Conservation (phyloP, 805 yeast species). For the Saccharomycopsis babjevae region DNA sequence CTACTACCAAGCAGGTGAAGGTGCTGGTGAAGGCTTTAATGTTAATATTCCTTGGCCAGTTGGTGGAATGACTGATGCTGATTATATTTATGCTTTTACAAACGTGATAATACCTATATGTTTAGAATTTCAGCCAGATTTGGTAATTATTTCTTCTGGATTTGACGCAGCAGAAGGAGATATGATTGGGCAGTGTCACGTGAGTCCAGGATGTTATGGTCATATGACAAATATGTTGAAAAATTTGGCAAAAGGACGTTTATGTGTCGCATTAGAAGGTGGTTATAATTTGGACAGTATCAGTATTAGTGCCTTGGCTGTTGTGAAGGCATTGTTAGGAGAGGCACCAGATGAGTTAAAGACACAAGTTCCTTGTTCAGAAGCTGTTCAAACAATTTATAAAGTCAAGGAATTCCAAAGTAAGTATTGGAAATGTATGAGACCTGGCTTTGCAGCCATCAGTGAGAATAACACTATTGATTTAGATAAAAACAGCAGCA, state of each 20-base stretch:
- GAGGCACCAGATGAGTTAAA: slow-evolving; percentile 85
- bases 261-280: slow-evolving; percentile 89
- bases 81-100: slow-evolving; percentile 84
- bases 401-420: slow-evolving; percentile 76
- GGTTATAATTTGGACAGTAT: slow-evolving; percentile 92
- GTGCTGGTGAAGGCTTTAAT: slow-evolving; percentile 75
- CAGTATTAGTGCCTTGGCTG: slow-evolving; percentile 82
- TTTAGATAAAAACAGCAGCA: neutral
- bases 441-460: slow-evolving; percentile 44
- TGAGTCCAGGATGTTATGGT: slow-evolving; percentile 91
- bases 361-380: slow-evolving; percentile 56
- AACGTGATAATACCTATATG: slow-evolving; percentile 82
- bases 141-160: slow-evolving; percentile 88
- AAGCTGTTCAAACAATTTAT: slow-evolving; percentile 70
- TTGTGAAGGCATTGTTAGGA: slow-evolving; percentile 82
- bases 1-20: slow-evolving; percentile 73
- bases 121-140: slow-evolving; percentile 82
- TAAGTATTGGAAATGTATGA: slow-evolving; percentile 76
- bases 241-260: slow-evolving; percentile 76
- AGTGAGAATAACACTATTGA: slow-evolving; percentile 13
- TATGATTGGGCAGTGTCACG: slow-evolving; percentile 92
- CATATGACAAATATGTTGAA: slow-evolving; percentile 91
- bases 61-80: slow-evolving; percentile 91
- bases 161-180: slow-evolving; percentile 99
- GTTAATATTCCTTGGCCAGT: slow-evolving; percentile 91